Evolutionary conservation across 129 eudicot genomes (phyloP).

Genomic region (Rutidosis leptorrhynchoides): DNA sequence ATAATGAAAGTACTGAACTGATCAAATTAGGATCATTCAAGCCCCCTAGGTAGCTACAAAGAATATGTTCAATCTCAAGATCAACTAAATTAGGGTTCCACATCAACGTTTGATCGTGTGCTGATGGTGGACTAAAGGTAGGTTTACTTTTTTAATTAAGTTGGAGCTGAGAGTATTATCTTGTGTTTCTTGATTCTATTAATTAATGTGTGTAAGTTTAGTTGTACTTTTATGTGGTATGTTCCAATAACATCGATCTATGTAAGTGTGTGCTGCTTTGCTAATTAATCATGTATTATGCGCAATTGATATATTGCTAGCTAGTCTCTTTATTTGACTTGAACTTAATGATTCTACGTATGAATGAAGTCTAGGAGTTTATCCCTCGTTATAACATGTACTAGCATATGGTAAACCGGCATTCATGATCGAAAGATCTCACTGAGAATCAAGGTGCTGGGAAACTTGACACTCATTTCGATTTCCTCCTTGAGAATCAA

Average conservation of each 20-base stretch:
- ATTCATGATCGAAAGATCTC: background rate
- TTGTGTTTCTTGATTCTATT: conserved; percentile 24
- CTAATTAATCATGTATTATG: conserved; percentile 27
- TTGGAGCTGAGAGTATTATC: conserved; percentile 8
- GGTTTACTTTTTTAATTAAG: conserved; percentile 31
- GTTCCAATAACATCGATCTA: conserved; percentile 21
- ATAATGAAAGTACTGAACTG: conserved; percentile 22
- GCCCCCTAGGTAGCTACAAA: conserved; percentile 26
- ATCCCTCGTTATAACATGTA: background rate
- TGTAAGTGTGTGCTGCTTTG: conserved; percentile 36
- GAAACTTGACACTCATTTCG: too few species aligned
- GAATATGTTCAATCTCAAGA: conserved; percentile 14
- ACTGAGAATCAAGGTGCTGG: too few species aligned
- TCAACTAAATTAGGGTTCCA: conserved; percentile 23
- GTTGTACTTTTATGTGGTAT: conserved; percentile 28
- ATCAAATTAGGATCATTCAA: conserved; percentile 26
- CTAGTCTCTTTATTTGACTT: conserved; percentile 2
- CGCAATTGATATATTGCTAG: conserved; percentile 4
- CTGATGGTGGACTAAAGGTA: conserved; percentile 30
- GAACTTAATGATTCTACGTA: background rate
- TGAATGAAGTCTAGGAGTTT: background rate
- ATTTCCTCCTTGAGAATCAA: too few species aligned
- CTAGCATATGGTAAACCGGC: background rate
- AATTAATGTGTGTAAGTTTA: conserved; percentile 31
- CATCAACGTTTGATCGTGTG: conserved; percentile 6